Evolutionary conservation across 306 rosid species (phyloP).

Genomic region (Begonia loranthoides): DNA sequence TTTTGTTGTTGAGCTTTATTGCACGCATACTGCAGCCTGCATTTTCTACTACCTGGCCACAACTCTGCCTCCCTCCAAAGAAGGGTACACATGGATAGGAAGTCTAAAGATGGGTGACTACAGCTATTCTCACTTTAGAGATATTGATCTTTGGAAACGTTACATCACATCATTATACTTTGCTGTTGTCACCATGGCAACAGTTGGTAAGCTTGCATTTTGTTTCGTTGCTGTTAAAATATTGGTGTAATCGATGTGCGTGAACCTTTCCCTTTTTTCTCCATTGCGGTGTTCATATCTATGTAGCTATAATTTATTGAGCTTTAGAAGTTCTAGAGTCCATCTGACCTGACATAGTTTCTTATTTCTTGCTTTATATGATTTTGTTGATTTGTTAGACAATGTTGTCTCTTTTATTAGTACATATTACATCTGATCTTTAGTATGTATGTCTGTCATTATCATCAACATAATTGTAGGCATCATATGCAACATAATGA

Average conservation of each 20-base stretch:
- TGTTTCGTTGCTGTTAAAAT: neutral
- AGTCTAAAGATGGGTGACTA: slow-evolving; percentile 49
- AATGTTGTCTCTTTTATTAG: no score
- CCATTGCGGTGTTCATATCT: neutral
- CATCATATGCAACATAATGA: no score
- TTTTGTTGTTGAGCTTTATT: slow-evolving; percentile 47
- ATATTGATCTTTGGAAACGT: slow-evolving; percentile 46
- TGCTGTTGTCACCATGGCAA: slow-evolving; percentile 61
- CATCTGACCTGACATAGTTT: neutral
- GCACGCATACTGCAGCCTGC: slow-evolving; percentile 65
- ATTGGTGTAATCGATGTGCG: neutral
- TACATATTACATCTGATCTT: no score
- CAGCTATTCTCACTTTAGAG: slow-evolving; percentile 38
- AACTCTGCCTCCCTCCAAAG: slow-evolving; percentile 30
- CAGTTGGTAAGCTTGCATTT: slow-evolving; percentile 33
- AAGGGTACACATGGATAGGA: slow-evolving; percentile 65
- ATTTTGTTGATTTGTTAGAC: no score
- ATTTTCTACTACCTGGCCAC: slow-evolving; percentile 59
- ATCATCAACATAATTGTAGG: no score
- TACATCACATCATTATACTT: slow-evolving; percentile 54
- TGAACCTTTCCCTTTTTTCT: neutral
- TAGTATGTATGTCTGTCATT: no score
- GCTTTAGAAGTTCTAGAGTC: neutral
- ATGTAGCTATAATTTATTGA: neutral
- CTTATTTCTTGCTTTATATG: no score